Evolutionary conservation across 768 basidiomycete species (phyloP), one percentile per base, ranked within the genome.

Genomic region (Podaxis sp.): DNA sequence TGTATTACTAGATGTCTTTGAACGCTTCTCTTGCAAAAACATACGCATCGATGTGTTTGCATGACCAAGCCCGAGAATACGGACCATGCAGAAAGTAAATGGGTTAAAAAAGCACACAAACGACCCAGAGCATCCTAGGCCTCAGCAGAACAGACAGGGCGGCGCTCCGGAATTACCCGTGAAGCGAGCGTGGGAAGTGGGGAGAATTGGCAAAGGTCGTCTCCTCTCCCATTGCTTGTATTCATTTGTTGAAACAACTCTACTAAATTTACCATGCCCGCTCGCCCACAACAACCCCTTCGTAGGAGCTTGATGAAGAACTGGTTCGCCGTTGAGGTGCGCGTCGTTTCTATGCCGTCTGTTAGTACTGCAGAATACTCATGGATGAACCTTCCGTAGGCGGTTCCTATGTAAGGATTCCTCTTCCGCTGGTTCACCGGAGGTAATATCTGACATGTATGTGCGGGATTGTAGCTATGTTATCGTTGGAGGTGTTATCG

Each of bases 301-400:
- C 80, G 79, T 64, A 80, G 71, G 65, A 58, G 68, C 22, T 76
- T 84, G 65, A 79, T 86, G 81, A 86, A 80, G 74, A 80, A 90
- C 75, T 89, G 88, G 88, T 87, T 82, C 70, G 88, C 89, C 77
- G 77, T 88, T 67, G 90, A 90, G 85, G 87, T 87, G 57, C 17
- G 78, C 17, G 78, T 75, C 61, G 48, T 33, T 33, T 52, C 22
- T 57, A 51, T 12, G 41, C 36, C 46, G 24, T 30, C 55, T 62
- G 66, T 20, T 38, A 13, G n/a, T 24, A 52, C 22, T 52, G 26
- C 28, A 40, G 53, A 30, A 28, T 48, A 15, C 49, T 60, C 12
- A 53, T 20, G 33, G 44, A 17, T n/a, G 5, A 44, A 33, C 24
- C 38, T 38, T 51, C 24, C 50, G 30, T 64, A 84, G 83, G 83